A percentile compares a stretch with the other conserved stretches of the same genome.
These are phyloP conservation scores for Camelina sativa DNA, from an alignment of 345 rosid species.

Conservation along the genomic window DNA sequence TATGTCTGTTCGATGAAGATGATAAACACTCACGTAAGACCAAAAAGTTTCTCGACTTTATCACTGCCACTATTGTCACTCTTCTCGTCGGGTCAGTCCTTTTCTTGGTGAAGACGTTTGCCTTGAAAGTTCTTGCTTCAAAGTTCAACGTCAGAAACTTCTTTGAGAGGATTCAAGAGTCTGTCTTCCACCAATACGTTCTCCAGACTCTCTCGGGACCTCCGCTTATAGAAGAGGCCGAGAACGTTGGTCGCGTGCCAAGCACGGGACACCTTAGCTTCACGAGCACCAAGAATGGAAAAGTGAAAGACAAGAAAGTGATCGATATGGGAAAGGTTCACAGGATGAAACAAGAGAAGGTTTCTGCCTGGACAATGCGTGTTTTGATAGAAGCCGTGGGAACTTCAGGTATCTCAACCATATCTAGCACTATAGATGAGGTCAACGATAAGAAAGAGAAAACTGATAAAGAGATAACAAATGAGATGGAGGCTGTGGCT, in stretches of 20 bases:
- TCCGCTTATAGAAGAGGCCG: constrained; percentile 73
- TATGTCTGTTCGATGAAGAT: constrained; percentile 56
- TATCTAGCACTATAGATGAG: constrained; percentile 70
- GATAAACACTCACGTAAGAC: constrained; percentile 50
- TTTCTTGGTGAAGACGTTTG: constrained; percentile 72
- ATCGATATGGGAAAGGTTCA: constrained; percentile 82
- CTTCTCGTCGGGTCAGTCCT: constrained; percentile 66
- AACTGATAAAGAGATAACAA: constrained; percentile 69
- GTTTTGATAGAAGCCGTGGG: constrained; percentile 74
- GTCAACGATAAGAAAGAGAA: constrained; percentile 41
- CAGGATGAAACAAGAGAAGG: constrained; percentile 80
- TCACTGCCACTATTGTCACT: constrained; percentile 68
- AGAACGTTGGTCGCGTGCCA: constrained; percentile 53
- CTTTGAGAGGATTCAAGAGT: constrained; percentile 92
- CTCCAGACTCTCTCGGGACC: constrained; percentile 78
- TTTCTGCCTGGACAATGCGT: constrained; percentile 94
- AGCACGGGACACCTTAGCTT: constrained; percentile 61
- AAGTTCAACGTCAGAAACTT: constrained; percentile 77
- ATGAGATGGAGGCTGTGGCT: constrained; percentile 76
- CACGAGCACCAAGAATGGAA: constrained; percentile 54
- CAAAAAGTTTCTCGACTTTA: constrained; percentile 48
- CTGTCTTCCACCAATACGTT: constrained; percentile 81
- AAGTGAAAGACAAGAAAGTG: constrained; percentile 53
- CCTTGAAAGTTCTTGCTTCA: constrained; percentile 80
- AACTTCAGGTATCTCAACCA: constrained; percentile 67